A percentile compares a stretch with the other conserved stretches of the same genome.
Conservation (phyloP, 2,329 filamentous ascomycete species). For the Ascochyta koolunga region DNA sequence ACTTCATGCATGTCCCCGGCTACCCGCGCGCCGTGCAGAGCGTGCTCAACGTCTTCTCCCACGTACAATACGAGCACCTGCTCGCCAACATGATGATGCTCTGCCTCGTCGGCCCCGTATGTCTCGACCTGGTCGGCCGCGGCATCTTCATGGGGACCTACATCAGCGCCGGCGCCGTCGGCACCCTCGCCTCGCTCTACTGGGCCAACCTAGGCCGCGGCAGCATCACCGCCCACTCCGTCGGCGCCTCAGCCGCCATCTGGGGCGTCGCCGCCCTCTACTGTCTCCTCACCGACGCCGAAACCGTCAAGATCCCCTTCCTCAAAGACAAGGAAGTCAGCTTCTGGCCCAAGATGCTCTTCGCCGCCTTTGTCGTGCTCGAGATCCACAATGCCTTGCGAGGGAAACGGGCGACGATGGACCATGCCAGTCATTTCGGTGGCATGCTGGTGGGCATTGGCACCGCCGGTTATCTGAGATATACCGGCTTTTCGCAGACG, state of each 20-base stretch:
- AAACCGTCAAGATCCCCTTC: conserved; percentile 41
- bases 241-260: conserved; percentile 44
- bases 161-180: conserved; percentile 41
- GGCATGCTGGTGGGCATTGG: conserved; percentile 36
- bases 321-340: conserved; percentile 32
- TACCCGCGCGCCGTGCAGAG: conserved; percentile 68
- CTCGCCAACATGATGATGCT: conserved; percentile 69
- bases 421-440: conserved; percentile 48
- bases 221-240: conserved; percentile 33
- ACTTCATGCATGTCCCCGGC: conserved; percentile 53
- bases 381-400: conserved; percentile 31
- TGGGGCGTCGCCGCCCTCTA: conserved; percentile 42
- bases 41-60: conserved; percentile 71
- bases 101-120: conserved; percentile 66
- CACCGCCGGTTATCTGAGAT: conserved; percentile 36
- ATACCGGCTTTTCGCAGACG: conserved; percentile 31
- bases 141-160: conserved; percentile 46
- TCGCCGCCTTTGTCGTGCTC: conserved; percentile 31
- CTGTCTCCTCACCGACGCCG: conserved; percentile 39
- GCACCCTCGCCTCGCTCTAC: conserved; percentile 38
- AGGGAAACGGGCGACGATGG: conserved; percentile 24
- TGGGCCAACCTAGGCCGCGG: conserved; percentile 43
- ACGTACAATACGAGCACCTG: conserved; percentile 65
- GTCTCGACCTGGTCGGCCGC: conserved; percentile 45
- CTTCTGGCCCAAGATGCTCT: conserved; percentile 41